Evolutionary conservation across 768 basidiomycete species (phyloP).

Genomic region (Rhizopogon rudus): DNA sequence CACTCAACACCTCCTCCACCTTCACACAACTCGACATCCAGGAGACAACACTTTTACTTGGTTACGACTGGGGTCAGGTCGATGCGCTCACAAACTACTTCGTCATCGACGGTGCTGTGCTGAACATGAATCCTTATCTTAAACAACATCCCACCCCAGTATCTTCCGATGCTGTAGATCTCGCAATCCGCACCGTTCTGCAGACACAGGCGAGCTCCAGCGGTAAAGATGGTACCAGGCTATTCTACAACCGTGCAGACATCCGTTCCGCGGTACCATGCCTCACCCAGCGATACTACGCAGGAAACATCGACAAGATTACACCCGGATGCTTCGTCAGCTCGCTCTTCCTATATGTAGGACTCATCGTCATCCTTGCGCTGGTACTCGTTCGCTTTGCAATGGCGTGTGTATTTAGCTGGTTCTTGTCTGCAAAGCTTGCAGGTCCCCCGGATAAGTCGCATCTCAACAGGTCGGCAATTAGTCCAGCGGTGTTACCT

Average conservation of each 20-base stretch:
- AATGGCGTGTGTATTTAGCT: conserved; percentile 97
- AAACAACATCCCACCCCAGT: conserved; percentile 63
- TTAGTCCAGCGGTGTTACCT: conserved; percentile 94
- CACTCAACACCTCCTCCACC: conserved; percentile 52
- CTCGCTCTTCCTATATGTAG: conserved; percentile 81
- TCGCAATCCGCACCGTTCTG: conserved; percentile 74
- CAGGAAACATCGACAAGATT: conserved; percentile 95
- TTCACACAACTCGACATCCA: conserved; percentile 56
- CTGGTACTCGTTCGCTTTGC: conserved; percentile 88
- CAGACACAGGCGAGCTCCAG: conserved; percentile 38
- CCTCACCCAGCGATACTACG: conserved; percentile 79
- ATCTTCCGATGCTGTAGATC: conserved; percentile 73
- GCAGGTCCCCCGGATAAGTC: conserved; percentile 70
- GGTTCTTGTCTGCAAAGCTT: conserved; percentile 86
- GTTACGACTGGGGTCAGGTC: conserved; percentile 92
- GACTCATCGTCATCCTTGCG: conserved; percentile 85
- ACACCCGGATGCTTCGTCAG: conserved; percentile 95
- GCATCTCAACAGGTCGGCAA: conserved; percentile 74
- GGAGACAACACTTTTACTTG: conserved; percentile 66
- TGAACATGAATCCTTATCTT: conserved; percentile 90
- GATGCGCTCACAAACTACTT: conserved; percentile 66
- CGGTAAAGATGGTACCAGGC: conserved; percentile 87
- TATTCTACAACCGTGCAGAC: conserved; percentile 70
- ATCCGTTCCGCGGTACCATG: conserved; percentile 73
- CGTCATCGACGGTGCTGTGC: conserved; percentile 89